These are phyloP conservation scores for Nigrospora oryzae DNA, from an alignment of 2,329 filamentous ascomycete genomes.

Conservation along the genomic window DNA sequence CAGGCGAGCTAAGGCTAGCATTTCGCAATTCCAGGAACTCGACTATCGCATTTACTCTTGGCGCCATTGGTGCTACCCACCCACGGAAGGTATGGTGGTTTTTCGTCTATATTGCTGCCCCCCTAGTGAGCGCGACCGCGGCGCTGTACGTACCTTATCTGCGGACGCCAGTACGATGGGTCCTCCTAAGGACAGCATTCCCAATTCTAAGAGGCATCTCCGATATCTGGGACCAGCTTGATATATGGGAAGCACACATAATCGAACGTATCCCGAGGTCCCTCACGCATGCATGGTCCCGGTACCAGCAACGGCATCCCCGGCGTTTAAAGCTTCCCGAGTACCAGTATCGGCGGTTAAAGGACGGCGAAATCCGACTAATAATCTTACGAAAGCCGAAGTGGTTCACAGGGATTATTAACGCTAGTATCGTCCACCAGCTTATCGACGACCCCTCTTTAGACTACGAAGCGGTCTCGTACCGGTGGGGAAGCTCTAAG, in stretches of 20 bases:
- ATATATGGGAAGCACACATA: constrained; percentile 5
- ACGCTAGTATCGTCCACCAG: constrained; percentile 3
- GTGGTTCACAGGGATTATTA: constrained; percentile 4
- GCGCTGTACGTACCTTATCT: too few relatives aligned
- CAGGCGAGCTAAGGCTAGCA: too few relatives aligned
- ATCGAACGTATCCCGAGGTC: constrained; percentile 4
- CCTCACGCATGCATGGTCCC: constrained; percentile 7
- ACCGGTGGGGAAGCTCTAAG: constrained; percentile 6
- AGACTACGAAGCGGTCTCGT: constrained; percentile 8
- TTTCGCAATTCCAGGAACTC: too few relatives aligned
- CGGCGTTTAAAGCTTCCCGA: constrained; percentile 1
- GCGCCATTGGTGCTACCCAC: too few relatives aligned
- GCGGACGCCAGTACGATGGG: too few relatives aligned
- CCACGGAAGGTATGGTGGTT: too few relatives aligned
- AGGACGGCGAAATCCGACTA: constrained; percentile 16
- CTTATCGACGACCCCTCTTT: constrained; percentile 3
- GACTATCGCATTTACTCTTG: too few relatives aligned
- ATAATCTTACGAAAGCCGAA: constrained; percentile 7
- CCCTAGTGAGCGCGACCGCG: too few relatives aligned
- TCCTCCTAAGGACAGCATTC: too few relatives aligned
- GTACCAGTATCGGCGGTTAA: constrained; percentile 8
- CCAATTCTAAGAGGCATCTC: too few relatives aligned
- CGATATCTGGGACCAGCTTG: constrained; percentile 1
- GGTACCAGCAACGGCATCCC: constrained; percentile 4
- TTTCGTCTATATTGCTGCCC: too few relatives aligned